Conservation (phyloP, 2,329 filamentous ascomycete species). For the Teratosphaeria pseudoeucalypti region DNA sequence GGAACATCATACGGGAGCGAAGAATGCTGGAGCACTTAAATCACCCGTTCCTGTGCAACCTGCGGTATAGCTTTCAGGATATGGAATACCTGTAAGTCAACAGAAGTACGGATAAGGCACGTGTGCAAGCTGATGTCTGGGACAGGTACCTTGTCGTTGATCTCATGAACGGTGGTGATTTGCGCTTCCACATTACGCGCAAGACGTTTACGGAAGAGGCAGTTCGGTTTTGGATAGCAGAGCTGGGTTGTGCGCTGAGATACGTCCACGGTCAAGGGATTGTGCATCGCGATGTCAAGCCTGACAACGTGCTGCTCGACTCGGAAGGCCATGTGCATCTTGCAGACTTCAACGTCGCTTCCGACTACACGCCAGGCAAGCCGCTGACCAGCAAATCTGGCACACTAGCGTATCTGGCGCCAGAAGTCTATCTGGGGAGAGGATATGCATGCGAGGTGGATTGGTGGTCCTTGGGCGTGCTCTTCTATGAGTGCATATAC, state of each 20-base stretch:
- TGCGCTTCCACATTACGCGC: slow-evolving; percentile 93
- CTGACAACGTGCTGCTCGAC: slow-evolving; percentile 81
- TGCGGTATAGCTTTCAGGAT: slow-evolving; percentile 98
- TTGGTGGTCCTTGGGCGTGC: slow-evolving; percentile 96
- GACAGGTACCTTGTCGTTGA: slow-evolving; percentile 82
- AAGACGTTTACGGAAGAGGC: slow-evolving; percentile 98
- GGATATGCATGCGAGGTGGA: slow-evolving; percentile 87
- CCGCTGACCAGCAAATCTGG: slow-evolving; percentile 90
- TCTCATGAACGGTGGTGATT: slow-evolving; percentile 92
- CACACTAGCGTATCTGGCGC: slow-evolving; percentile 87
- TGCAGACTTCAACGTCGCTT: slow-evolving; percentile 97
- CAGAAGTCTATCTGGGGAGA: slow-evolving; percentile 83
- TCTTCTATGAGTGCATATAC: slow-evolving; percentile 99
- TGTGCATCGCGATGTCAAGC: slow-evolving; percentile 84
- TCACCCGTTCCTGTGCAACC: slow-evolving; percentile 94
- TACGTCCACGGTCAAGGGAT: slow-evolving; percentile 82
- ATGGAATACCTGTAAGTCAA: slow-evolving; percentile 85
- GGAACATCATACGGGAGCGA: slow-evolving; percentile 94
- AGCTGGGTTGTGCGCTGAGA: slow-evolving; percentile 80
- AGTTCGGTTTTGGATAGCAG: slow-evolving; percentile 91
- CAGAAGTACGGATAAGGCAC: not conserved
- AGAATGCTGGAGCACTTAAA: slow-evolving; percentile 98
- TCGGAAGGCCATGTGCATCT: slow-evolving; percentile 90
- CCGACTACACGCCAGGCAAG: slow-evolving; percentile 75
- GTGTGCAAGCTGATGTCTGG: slow-evolving; percentile 5